These are phyloP conservation scores for Hypoxylon sp. DNA, from an alignment of 2,329 filamentous ascomycete species.

Conservation along the genomic window DNA sequence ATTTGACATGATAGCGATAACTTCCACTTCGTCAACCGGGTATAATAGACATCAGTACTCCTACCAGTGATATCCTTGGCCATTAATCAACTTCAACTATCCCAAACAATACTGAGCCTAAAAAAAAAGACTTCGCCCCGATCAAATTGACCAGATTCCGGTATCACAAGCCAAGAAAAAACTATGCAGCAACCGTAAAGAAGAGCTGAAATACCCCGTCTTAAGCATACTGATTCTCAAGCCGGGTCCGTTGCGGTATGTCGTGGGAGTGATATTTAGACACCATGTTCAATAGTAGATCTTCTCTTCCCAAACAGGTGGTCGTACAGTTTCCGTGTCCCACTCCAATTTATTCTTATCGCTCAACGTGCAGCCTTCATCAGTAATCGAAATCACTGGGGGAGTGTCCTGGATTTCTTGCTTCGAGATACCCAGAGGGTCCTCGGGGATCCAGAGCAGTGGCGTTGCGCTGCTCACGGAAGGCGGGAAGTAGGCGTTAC, in stretches of 20 bases:
- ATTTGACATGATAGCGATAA: slow-evolving; percentile 19
- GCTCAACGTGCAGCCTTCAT: slow-evolving; percentile 79
- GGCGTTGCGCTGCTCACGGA: slow-evolving; percentile 74
- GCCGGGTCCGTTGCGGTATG: not conserved
- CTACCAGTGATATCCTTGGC: slow-evolving; percentile 24
- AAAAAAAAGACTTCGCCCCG: slow-evolving; percentile 15
- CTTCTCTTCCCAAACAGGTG: slow-evolving; percentile 56
- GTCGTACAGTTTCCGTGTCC: slow-evolving; percentile 55
- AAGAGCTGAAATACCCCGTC: not conserved
- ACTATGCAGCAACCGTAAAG: slow-evolving; percentile 2
- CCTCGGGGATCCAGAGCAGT: slow-evolving; percentile 87
- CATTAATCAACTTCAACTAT: slow-evolving; percentile 22
- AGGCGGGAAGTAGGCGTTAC: slow-evolving; percentile 81
- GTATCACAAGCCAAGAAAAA: slow-evolving; percentile 27
- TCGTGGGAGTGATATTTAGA: slow-evolving; percentile 12
- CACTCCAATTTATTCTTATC: slow-evolving; percentile 72
- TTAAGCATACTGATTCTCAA: slow-evolving; percentile 1
- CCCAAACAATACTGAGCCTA: slow-evolving; percentile 12
- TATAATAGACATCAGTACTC: slow-evolving; percentile 39
- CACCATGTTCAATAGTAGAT: slow-evolving; percentile 52
- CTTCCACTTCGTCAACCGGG: slow-evolving; percentile 33
- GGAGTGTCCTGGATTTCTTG: slow-evolving; percentile 83
- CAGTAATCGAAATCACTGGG: slow-evolving; percentile 82
- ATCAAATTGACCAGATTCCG: slow-evolving; percentile 6
- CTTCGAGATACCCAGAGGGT: slow-evolving; percentile 79